These are phyloP conservation scores for Parietichytrium sp. DNA, from an alignment of 108 stramenopile species.

Conservation along the genomic window DNA sequence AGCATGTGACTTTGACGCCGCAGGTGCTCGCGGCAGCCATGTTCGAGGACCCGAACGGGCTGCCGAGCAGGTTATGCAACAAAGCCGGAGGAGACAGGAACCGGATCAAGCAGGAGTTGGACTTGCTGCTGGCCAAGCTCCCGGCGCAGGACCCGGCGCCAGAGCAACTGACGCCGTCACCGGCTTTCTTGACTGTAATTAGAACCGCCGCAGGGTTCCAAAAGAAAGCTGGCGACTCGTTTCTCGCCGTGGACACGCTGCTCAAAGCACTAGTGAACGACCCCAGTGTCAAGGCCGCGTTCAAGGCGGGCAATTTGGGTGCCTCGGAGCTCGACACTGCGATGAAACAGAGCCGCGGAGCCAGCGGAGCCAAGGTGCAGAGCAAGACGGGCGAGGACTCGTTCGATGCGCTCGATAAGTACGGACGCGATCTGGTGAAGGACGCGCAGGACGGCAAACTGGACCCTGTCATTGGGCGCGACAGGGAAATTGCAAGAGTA, in stretches of 20 bases:
- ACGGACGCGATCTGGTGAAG: constrained; percentile 88
- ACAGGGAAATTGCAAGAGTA: constrained; percentile 64
- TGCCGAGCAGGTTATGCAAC: no score
- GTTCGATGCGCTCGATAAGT: constrained; percentile 91
- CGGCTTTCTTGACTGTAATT: background rate
- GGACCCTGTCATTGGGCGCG: constrained; percentile 94
- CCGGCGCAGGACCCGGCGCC: background rate
- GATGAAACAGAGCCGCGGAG: background rate
- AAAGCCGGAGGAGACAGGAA: constrained; percentile 10
- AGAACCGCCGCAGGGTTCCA: background rate
- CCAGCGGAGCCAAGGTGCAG: background rate
- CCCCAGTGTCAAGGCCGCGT: background rate
- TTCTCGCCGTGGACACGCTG: background rate
- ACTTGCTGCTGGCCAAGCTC: background rate
- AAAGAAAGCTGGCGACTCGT: constrained; percentile 29
- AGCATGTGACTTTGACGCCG: no score
- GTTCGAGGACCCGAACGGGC: no score
- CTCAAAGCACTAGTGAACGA: constrained; percentile 31
- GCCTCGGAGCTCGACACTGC: background rate
- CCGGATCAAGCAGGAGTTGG: background rate
- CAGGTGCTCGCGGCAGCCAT: no score
- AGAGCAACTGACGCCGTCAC: background rate
- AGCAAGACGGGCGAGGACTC: constrained; percentile 66
- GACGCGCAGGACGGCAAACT: constrained; percentile 85
- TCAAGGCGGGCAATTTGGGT: background rate